These are phyloP conservation scores for Xylaria scruposa DNA, from an alignment of 495 filamentous ascomycete species.

Conservation along the genomic window DNA sequence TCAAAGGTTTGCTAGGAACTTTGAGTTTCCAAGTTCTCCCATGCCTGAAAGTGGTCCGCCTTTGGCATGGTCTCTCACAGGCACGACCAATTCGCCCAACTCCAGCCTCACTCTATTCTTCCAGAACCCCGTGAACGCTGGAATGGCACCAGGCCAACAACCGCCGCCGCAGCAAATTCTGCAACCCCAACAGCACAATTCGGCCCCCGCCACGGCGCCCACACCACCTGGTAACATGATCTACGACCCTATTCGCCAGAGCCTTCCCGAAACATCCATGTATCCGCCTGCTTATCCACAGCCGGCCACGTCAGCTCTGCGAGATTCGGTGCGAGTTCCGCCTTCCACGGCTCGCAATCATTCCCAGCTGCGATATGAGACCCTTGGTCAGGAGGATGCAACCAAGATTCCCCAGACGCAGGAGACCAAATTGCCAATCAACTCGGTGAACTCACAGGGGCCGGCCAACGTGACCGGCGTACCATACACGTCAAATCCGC, in stretches of 20 bases:
- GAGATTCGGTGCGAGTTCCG: slow-evolving; percentile 45
- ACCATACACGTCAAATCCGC: slow-evolving; percentile 39
- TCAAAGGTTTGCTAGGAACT: slow-evolving; percentile 36
- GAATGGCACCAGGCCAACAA: slow-evolving; percentile 29
- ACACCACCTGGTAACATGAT: slow-evolving; percentile 58
- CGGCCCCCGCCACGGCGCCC: slow-evolving; percentile 43
- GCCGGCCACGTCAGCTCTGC: slow-evolving; percentile 51
- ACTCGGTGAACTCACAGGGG: slow-evolving; percentile 26
- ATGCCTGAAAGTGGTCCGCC: slow-evolving; percentile 52
- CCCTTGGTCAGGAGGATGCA: slow-evolving; percentile 40
- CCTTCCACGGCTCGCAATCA: slow-evolving; percentile 43
- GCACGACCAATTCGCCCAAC: slow-evolving; percentile 81
- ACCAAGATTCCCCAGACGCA: slow-evolving; percentile 30
- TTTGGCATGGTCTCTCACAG: slow-evolving; percentile 79
- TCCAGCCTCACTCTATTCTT: slow-evolving; percentile 78
- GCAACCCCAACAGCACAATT: slow-evolving; percentile 25
- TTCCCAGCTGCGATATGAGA: slow-evolving; percentile 48
- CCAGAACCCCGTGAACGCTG: slow-evolving; percentile 51
- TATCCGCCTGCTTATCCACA: slow-evolving; percentile 55
- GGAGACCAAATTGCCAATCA: slow-evolving; percentile 39
- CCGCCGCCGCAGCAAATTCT: slow-evolving; percentile 28
- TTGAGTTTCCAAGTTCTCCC: slow-evolving; percentile 46
- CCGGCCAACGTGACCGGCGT: neutral
- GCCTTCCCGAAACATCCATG: slow-evolving; percentile 53
- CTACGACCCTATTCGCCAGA: slow-evolving; percentile 60